Evolutionary conservation across 2,329 filamentous ascomycete species (phyloP).

Genomic region (Claviceps sp.): DNA sequence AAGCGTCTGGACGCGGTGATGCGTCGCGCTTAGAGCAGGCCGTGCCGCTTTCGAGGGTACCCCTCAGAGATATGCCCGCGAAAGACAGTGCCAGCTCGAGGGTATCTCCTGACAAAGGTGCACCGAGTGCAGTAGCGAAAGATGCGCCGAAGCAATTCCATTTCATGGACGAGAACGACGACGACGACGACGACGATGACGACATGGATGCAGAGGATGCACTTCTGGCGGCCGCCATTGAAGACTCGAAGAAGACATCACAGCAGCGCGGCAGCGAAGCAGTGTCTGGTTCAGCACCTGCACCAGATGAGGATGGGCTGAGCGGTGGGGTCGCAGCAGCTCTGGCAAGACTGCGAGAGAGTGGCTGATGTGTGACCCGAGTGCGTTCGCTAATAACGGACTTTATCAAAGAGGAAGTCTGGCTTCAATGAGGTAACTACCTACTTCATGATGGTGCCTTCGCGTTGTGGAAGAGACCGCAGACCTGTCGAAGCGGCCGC

Average conservation of each 20-base stretch:
- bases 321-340: conserved; percentile 47
- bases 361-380: conserved; percentile 8
- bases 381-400: neutral
- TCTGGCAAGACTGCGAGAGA: conserved; percentile 42
- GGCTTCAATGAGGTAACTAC: no score
- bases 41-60: conserved; percentile 25
- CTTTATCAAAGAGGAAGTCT: neutral
- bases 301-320: conserved; percentile 21
- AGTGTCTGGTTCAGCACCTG: conserved; percentile 6
- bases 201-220: conserved; percentile 30
- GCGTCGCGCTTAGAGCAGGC: conserved; percentile 23
- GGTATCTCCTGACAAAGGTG: conserved; percentile 1
- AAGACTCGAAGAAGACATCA: conserved; percentile 30
- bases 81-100: neutral
- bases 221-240: conserved; percentile 32
- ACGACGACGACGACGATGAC: conserved; percentile 25
- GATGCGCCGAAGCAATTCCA: conserved; percentile 21
- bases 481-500: no score
- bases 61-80: conserved; percentile 26
- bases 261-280: conserved; percentile 14
- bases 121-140: conserved; percentile 1
- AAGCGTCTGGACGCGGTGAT: conserved; percentile 8
- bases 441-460: no score
- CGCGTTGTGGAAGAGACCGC: no score
- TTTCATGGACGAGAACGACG: conserved; percentile 22